A percentile compares a stretch with the other conserved stretches of the same genome.
These are phyloP conservation scores for Kazachstania sp. DNA, from an alignment of 1,139 yeast genomes.

Conservation along the genomic window DNA sequence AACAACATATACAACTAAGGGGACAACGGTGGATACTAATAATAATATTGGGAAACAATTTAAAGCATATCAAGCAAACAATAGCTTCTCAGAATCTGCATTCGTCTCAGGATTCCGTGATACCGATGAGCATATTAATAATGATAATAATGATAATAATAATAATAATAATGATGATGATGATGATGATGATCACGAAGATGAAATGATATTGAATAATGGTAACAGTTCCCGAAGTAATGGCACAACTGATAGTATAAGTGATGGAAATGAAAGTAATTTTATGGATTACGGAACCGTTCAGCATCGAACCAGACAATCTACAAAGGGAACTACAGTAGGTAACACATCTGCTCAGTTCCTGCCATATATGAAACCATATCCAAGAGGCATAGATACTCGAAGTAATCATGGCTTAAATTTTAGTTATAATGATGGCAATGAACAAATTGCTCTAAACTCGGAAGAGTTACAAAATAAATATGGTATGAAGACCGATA, in stretches of 20 bases:
- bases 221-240: background rate
- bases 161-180: background rate
- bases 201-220: too few relatives aligned
- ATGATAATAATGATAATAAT: background rate
- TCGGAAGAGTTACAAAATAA: background rate
- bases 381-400: background rate
- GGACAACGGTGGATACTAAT: conserved; percentile 3
- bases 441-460: background rate
- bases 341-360: conserved; percentile 2
- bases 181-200: background rate
- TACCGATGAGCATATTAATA: background rate
- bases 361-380: conserved; percentile 1
- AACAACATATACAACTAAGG: conserved; percentile 4
- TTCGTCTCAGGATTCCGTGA: conserved; percentile 2
- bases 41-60: background rate
- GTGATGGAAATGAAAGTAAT: background rate
- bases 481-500: background rate
- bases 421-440: background rate
- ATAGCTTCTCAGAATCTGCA: conserved; percentile 4
- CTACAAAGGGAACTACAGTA: conserved; percentile 7
- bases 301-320: conserved; percentile 4
- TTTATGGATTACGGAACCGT: conserved; percentile 9
- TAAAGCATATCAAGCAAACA: conserved; percentile 2
- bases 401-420: background rate
- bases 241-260: background rate